phyloP scores from a whole-genome alignment of 2,329 filamentous ascomycete species.

The Ophiocordyceps robertsii region DNA sequence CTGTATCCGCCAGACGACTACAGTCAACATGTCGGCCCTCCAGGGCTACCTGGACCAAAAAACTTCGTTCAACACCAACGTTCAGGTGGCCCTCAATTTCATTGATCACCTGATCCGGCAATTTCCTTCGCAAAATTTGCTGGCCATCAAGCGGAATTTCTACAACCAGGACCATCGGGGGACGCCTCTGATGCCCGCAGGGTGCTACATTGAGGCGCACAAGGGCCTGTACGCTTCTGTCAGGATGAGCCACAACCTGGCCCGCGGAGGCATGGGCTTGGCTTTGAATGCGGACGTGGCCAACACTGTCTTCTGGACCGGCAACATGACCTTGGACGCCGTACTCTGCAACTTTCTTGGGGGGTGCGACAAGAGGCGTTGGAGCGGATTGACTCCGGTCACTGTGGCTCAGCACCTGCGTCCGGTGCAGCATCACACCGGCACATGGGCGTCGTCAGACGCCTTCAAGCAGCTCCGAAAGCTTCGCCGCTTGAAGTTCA shows the following conservation, averaged over 20 bases:
- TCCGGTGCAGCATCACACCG: constrained; percentile 17
- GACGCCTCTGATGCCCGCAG: constrained; percentile 38
- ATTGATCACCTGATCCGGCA: constrained; percentile 82
- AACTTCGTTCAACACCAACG: constrained; percentile 46
- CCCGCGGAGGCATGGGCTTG: constrained; percentile 45
- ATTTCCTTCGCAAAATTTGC: constrained; percentile 52
- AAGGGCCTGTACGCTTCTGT: constrained; percentile 87
- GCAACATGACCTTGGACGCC: constrained; percentile 22
- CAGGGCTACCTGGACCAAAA: constrained; percentile 50
- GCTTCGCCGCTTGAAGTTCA: constrained; percentile 42
- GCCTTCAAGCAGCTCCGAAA: constrained; percentile 41
- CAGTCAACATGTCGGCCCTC: constrained; percentile 54
- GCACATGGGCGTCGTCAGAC: constrained; percentile 26
- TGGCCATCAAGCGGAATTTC: constrained; percentile 70
- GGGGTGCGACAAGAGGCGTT: constrained; percentile 15
- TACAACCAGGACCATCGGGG: constrained; percentile 45
- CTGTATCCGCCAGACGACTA: constrained; percentile 49
- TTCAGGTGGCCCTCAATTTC: constrained; percentile 77
- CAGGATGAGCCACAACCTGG: constrained; percentile 47
- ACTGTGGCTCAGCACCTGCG: constrained; percentile 17
- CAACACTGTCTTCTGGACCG: constrained; percentile 77
- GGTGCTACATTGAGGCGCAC: constrained; percentile 54
- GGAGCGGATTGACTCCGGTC: constrained; percentile 9
- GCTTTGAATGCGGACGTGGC: constrained; percentile 83
- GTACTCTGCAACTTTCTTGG: constrained; percentile 21